phyloP scores from a whole-genome alignment of 2,329 filamentous ascomycete genomes.

The Bipolaris bicolor region DNA sequence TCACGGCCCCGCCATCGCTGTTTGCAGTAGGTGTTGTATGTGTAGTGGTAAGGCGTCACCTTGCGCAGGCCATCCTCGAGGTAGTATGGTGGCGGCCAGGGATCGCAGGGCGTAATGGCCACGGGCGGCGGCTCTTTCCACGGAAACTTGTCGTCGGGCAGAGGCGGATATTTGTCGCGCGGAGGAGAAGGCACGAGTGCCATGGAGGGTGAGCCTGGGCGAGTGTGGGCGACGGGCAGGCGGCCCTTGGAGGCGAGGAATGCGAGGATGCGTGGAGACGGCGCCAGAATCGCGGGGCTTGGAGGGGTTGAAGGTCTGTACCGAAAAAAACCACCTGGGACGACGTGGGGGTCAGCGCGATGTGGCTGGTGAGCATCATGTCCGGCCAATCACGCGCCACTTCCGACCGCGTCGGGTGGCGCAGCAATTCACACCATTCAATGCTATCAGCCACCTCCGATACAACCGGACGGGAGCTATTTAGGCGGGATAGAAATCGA shows the following conservation, averaged over 20 bases:
- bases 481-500: too few relatives aligned
- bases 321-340: constrained; percentile 3
- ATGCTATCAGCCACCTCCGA: too few relatives aligned
- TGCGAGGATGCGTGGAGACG: constrained; percentile 59
- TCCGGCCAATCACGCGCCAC: too few relatives aligned
- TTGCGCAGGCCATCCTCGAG: constrained; percentile 83
- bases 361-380: too few relatives aligned
- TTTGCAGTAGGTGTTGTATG: constrained; percentile 95
- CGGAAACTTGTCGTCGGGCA: constrained; percentile 44
- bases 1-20: constrained; percentile 85
- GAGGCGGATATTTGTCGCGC: constrained; percentile 40
- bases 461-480: too few relatives aligned
- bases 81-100: constrained; percentile 75
- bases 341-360: background rate
- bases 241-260: constrained; percentile 58
- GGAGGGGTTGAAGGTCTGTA: constrained; percentile 8
- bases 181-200: constrained; percentile 48
- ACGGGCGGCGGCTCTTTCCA: constrained; percentile 57
- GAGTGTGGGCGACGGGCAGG: constrained; percentile 32
- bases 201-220: constrained; percentile 48
- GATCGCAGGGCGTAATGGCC: constrained; percentile 56
- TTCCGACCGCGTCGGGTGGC: too few relatives aligned
- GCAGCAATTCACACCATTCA: too few relatives aligned
- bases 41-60: constrained; percentile 86
- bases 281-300: constrained; percentile 50